phyloP scores from a whole-genome alignment of 2,329 filamentous ascomycete genomes.

The Helminthosporium solani region DNA sequence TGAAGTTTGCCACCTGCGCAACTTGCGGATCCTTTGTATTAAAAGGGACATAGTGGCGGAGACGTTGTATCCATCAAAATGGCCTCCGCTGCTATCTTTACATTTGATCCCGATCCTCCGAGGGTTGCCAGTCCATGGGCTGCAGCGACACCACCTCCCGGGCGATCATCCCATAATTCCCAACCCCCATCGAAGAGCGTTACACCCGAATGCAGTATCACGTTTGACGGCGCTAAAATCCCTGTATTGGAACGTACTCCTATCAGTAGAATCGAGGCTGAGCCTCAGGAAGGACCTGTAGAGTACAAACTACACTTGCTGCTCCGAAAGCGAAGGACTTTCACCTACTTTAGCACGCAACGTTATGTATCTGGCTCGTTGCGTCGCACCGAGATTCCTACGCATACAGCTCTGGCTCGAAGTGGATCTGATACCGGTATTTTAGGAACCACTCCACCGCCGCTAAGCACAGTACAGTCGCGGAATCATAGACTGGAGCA shows the following conservation, averaged over 20 bases:
- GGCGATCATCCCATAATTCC: slow-evolving; percentile 14
- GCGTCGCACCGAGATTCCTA: slow-evolving; percentile 43
- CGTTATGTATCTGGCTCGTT: slow-evolving; percentile 54
- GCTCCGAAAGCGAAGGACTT: slow-evolving; percentile 73
- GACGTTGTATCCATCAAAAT: slow-evolving; percentile 47
- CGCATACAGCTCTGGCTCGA: slow-evolving; percentile 25
- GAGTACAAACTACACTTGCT: slow-evolving; percentile 96
- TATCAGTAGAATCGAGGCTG: slow-evolving; percentile 77
- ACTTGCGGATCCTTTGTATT: not conserved
- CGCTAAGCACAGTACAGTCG: slow-evolving; percentile 60
- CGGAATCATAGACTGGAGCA: slow-evolving; percentile 85
- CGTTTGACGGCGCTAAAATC: slow-evolving; percentile 4
- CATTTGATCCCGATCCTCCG: slow-evolving; percentile 84
- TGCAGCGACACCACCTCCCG: slow-evolving; percentile 48
- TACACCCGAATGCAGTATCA: slow-evolving; percentile 6
- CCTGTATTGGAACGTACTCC: slow-evolving; percentile 28
- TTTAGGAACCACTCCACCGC: slow-evolving; percentile 34
- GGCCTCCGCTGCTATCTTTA: slow-evolving; percentile 97
- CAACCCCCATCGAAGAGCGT: slow-evolving; percentile 14
- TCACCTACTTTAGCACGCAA: slow-evolving; percentile 69
- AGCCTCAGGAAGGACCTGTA: slow-evolving; percentile 90
- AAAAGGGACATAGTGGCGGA: not conserved
- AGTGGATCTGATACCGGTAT: slow-evolving; percentile 34
- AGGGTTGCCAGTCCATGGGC: slow-evolving; percentile 91
- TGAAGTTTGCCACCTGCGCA: not conserved